Base-by-base conservation (phyloP, 495 filamentous ascomycete genomes). In the Cercophora scortea region DNA sequence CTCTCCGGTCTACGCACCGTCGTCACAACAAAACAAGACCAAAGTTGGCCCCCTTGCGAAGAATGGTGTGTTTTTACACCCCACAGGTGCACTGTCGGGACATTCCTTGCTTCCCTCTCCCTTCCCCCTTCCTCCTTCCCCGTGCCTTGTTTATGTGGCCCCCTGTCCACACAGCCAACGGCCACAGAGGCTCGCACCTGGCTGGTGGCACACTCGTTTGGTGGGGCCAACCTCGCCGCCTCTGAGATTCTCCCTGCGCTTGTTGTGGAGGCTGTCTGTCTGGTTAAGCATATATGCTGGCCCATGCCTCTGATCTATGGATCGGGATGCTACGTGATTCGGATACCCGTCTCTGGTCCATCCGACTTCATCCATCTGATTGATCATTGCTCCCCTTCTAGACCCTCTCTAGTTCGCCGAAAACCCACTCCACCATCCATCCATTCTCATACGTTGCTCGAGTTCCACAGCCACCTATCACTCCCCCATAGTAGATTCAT, bases 281-380 rank as follows among this genome's bases (percentile, higher is more conserved):
- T 10, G 35, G 18, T 34, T 13, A n/a, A 35, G 32, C 49, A 56
- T 56, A 51, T 56, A 52, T 48, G 36, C 45, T 35, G 25, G 33
- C 18, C 41, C 10, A 41, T 39, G 53, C 34, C 33, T 46, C 42
- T 18, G 40, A 42, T 49, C 17, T 32, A n/a, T 25, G 18, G 10
- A 33, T 18, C 43, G 6, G 41, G 41, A 8, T 42, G 17, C 41
- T 10, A 18, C n/a, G 8, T 42, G 41, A 18, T 42, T 18, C 16
- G 41, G 41, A 42, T 42, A 13, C 41, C 16, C 41, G 41, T 42
- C 41, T 16, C 41, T 42, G 41, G 36, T 8, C 36, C 36, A 38
- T 38, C 13, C 10, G 36, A 1, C 2, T 10, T 10, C 36, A 11
- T 38, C 9, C 1, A 38, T 11, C 36, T 38, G 13, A 38, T 38